Evolutionary conservation across 23 red algal genomes (phyloP).

Genomic region (Cyanidiococcus yangmingshanensis): DNA sequence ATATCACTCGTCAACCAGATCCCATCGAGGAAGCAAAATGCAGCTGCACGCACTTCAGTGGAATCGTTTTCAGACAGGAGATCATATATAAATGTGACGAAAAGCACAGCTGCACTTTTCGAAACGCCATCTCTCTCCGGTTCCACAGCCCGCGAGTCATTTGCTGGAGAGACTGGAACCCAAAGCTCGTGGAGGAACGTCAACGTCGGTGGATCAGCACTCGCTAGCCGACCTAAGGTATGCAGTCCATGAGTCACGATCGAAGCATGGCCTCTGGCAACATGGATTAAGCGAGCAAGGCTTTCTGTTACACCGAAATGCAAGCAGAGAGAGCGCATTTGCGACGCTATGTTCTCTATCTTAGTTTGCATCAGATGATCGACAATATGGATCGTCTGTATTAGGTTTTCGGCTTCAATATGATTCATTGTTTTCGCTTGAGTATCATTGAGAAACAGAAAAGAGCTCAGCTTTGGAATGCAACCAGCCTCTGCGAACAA

Average conservation of each 20-base stretch:
- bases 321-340: not conserved
- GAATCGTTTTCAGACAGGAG: not conserved
- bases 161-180: not conserved
- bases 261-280: not conserved
- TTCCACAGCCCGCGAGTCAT: not conserved
- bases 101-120: not conserved
- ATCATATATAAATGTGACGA: not conserved
- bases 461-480: slow-evolving; percentile 44
- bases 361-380: not conserved
- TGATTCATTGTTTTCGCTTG: not conserved
- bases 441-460: slow-evolving; percentile 28
- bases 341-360: not conserved
- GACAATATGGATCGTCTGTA: not conserved
- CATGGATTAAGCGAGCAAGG: not conserved
- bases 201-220: not conserved
- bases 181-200: not conserved
- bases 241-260: not conserved
- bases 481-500: slow-evolving; percentile 79
- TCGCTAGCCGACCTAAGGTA: not conserved
- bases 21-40: not conserved
- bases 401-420: not conserved
- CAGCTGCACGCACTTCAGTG: not conserved
- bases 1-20: not conserved
- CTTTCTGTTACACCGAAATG: not conserved
- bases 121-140: not conserved